phyloP scores from a whole-genome alignment of 306 rosid species.

The Lathyrus oleraceus region DNA sequence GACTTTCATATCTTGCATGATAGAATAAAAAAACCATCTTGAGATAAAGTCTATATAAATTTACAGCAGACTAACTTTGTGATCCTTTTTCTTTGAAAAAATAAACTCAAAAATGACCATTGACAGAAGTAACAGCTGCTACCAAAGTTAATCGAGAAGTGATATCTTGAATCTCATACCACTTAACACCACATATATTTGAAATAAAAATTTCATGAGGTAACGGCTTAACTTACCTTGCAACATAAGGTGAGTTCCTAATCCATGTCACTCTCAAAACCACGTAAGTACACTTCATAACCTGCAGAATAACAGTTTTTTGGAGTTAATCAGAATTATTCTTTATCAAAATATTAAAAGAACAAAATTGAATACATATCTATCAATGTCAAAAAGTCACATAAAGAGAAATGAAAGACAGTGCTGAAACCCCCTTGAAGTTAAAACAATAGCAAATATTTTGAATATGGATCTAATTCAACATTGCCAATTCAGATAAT shows the following conservation, averaged over 20 bases:
- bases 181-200: conserved; percentile 26
- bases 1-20: background rate
- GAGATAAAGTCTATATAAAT: conserved; percentile 14
- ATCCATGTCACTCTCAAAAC: conserved; percentile 82
- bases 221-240: conserved; percentile 51
- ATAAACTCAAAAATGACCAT: background rate
- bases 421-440: background rate
- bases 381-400: conserved; percentile 15
- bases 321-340: conserved; percentile 10
- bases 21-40: background rate
- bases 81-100: background rate
- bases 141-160: conserved; percentile 17
- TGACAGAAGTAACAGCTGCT: background rate
- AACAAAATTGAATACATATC: conserved; percentile 22
- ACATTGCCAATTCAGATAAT: conserved; percentile 7
- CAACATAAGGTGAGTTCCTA: conserved; percentile 73
- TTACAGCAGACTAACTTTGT: conserved; percentile 9
- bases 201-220: conserved; percentile 2
- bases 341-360: conserved; percentile 5
- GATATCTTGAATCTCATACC: conserved; percentile 14
- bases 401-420: conserved; percentile 20
- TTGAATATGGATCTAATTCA: conserved; percentile 2
- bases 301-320: conserved; percentile 50
- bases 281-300: conserved; percentile 59
- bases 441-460: conserved; percentile 14